Evolutionary conservation across 371 early-diverging fungal genomes (phyloP), one percentile per base, ranked within the genome.

Genomic region (Apophysomyces trapeziformis): DNA sequence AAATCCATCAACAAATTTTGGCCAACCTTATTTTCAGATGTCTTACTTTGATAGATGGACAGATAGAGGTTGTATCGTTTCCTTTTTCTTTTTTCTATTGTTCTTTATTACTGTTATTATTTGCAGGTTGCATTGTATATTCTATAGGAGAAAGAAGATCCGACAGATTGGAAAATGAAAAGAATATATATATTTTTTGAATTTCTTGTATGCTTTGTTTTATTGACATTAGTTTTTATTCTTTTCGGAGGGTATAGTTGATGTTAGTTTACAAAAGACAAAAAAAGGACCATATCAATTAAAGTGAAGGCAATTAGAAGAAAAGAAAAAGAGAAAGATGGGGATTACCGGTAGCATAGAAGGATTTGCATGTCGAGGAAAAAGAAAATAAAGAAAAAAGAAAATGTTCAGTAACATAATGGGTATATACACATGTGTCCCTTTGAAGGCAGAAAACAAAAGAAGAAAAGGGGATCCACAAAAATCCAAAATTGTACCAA

Each of bases 401-500:
- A 14, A 32, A 43, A 43, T 50, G 41, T 36, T 63, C 16, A 46
- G 35, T 44, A 62, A 46, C 16, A 44, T 44, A 47, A 44, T 43
- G 35, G 16, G 47, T 36, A 46, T 37, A 56, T 63, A n/a, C 32
- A 39, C 39, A 35, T 63, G 18, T 56, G 50, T 56, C 38, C 56
- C 18, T 38, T 38, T 54, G 35, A 35, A 47, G 12, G 13, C 56
- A 7, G 44, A 57, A 60, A 60, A 11, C n/a, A 43, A 14, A 46
- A 36, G 37, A 38, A 35, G n/a, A 38, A 58, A 9, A 50, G 54
- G 54, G 54, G 54, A 50, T 50, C 54, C 54, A 50, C 54, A 50
- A n/a, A 26, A 50, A 50, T 50, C 54, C 54, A 50, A 50, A 50
- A 50, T 50, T 50, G 54, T 50, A 50, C 54, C 54, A 44, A 61